Conservation (phyloP, 2,329 filamentous ascomycete species). For the Triangularia verruculosa region DNA sequence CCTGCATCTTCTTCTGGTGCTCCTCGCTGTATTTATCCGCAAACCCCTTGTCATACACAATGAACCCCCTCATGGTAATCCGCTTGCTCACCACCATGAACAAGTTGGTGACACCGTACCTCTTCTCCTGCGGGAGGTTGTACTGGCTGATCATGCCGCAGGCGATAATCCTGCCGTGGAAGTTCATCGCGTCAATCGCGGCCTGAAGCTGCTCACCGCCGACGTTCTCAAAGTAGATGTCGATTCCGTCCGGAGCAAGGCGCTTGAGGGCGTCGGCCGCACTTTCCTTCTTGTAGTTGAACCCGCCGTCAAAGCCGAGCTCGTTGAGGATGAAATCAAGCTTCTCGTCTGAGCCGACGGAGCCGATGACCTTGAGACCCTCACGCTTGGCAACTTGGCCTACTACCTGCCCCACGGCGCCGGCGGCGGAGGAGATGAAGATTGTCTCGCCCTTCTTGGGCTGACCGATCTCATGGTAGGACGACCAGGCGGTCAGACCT, state of each 20-base stretch:
- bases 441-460: constrained; percentile 77
- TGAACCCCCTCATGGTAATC: constrained; percentile 71
- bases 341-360: constrained; percentile 77
- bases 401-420: constrained; percentile 79
- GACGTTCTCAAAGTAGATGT: constrained; percentile 61
- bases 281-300: constrained; percentile 86
- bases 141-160: constrained; percentile 76
- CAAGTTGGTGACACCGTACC: constrained; percentile 66
- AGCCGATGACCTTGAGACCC: constrained; percentile 75
- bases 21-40: constrained; percentile 64
- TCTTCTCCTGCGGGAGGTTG: constrained; percentile 55
- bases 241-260: constrained; percentile 72
- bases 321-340: constrained; percentile 59
- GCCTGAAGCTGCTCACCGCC: constrained; percentile 52
- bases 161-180: constrained; percentile 61
- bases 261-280: constrained; percentile 64
- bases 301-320: constrained; percentile 58
- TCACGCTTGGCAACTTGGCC: constrained; percentile 81
- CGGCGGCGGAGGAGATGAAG: constrained; percentile 75
- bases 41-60: constrained; percentile 64
- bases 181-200: constrained; percentile 48
- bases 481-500: constrained; percentile 50
- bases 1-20: constrained; percentile 70
- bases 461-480: constrained; percentile 66
- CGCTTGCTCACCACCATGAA: constrained; percentile 64